phyloP scores from a whole-genome alignment of 441 rosid species.

The Omphalea diandra region DNA sequence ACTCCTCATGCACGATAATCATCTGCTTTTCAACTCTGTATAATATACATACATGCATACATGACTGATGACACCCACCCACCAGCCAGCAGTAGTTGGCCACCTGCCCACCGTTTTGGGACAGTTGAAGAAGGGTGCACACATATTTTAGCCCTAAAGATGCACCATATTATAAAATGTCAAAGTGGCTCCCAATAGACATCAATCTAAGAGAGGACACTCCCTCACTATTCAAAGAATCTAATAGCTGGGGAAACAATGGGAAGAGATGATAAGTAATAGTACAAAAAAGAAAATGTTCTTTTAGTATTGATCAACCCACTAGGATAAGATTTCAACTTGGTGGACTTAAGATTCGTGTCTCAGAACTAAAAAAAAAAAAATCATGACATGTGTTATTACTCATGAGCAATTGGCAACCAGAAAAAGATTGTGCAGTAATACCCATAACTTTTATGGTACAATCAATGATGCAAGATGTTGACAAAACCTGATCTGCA shows the following conservation, averaged over 20 bases:
- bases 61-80: constrained; percentile 5
- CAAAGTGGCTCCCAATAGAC: constrained; percentile 8
- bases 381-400: constrained; percentile 13
- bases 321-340: constrained; percentile 5
- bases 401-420: constrained; percentile 9
- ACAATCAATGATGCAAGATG: constrained; percentile 5
- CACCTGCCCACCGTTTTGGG: constrained; percentile 2
- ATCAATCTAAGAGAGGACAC: not conserved
- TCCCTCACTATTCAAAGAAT: constrained; percentile 14
- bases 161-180: not conserved
- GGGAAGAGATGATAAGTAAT: constrained; percentile 21
- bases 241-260: not conserved
- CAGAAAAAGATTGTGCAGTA: not conserved
- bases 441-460: too few relatives aligned
- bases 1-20: too few relatives aligned
- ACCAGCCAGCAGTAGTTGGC: constrained; percentile 5
- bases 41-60: too few relatives aligned
- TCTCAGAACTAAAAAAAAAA: not conserved
- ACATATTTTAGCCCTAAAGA: not conserved
- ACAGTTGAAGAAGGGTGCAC: not conserved
- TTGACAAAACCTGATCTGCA: constrained; percentile 9
- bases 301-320: not conserved
- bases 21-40: too few relatives aligned
- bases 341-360: constrained; percentile 9
- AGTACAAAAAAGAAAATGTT: constrained; percentile 2